Percentiles rank a stretch among this genome's conserved stretches.
These are phyloP conservation scores for Venturiaceae sp. DNA, from an alignment of 2,329 filamentous ascomycete species.

Conservation along the genomic window DNA sequence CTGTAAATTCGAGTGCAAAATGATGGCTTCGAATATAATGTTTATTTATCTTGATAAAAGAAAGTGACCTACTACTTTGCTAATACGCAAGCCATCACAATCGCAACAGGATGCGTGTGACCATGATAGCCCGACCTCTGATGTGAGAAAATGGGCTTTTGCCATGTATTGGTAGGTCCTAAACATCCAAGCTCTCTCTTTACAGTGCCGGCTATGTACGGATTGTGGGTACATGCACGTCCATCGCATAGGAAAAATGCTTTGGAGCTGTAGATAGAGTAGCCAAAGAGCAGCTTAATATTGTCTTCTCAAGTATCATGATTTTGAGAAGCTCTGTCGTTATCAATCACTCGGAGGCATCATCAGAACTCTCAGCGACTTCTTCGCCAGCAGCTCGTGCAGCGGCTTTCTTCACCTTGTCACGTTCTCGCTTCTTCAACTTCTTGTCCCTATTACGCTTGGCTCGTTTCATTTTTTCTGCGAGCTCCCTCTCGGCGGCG, in stretches of 20 bases:
- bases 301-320: no score
- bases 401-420: neutral
- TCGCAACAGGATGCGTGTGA: neutral
- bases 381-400: neutral
- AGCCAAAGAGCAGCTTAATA: no score
- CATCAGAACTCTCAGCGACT: neutral
- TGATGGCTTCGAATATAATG: no score
- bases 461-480: neutral
- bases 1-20: no score
- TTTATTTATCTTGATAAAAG: neutral
- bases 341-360: neutral
- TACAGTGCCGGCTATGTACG: neutral
- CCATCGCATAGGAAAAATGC: no score
- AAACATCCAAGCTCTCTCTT: neutral
- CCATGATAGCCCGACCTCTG: neutral
- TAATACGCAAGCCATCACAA: neutral
- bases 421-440: neutral
- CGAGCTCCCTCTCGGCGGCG: neutral
- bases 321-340: no score
- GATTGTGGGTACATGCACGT: neutral
- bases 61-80: neutral
- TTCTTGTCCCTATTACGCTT: slow-evolving; percentile 2
- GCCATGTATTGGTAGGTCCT: neutral
- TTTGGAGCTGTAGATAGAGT: no score
- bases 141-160: neutral